Conservation (phyloP, 1,284 basidiomycete genomes). For the Coniophora puteana region DNA sequence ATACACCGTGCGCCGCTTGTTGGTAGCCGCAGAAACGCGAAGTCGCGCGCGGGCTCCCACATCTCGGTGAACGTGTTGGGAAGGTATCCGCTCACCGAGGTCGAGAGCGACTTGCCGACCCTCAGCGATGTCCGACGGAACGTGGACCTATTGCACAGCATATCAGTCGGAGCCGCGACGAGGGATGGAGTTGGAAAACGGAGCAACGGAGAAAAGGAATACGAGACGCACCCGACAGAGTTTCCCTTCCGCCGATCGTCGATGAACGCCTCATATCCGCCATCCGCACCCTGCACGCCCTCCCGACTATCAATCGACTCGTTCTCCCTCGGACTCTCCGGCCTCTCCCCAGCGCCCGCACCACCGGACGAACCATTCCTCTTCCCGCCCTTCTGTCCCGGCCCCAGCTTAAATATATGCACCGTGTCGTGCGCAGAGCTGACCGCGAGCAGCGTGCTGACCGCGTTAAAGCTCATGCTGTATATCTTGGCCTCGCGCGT, state of each 20-base stretch:
- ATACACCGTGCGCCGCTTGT: conserved; percentile 76
- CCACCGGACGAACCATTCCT: background rate
- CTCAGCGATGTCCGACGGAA: conserved; percentile 74
- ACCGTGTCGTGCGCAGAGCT: conserved; percentile 94
- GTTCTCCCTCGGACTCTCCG: conserved; percentile 46
- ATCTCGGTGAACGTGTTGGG: conserved; percentile 91
- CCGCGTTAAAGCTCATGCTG: conserved; percentile 89
- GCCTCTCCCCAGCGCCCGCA: conserved; percentile 14
- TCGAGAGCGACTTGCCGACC: conserved; percentile 76
- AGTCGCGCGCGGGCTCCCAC: conserved; percentile 96
- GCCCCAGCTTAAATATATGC: conserved; percentile 87
- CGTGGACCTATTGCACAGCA: conserved; percentile 36
- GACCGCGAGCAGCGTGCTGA: conserved; percentile 83
- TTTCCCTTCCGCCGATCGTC: conserved; percentile 60
- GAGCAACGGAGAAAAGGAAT: conserved; percentile 3
- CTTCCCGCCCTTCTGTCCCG: conserved; percentile 19
- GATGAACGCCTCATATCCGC: conserved; percentile 74
- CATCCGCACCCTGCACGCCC: conserved; percentile 52
- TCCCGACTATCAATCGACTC: conserved; percentile 66
- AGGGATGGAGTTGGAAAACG: conserved; percentile 5
- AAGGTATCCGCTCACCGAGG: conserved; percentile 86
- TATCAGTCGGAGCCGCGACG: too few relatives aligned
- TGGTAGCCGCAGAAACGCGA: conserved; percentile 91
- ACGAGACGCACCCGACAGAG: conserved; percentile 47
- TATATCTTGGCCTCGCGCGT: conserved; percentile 86